These are phyloP conservation scores for Mycosphaerella sp. DNA, from an alignment of 2,329 filamentous ascomycete genomes.

Conservation along the genomic window DNA sequence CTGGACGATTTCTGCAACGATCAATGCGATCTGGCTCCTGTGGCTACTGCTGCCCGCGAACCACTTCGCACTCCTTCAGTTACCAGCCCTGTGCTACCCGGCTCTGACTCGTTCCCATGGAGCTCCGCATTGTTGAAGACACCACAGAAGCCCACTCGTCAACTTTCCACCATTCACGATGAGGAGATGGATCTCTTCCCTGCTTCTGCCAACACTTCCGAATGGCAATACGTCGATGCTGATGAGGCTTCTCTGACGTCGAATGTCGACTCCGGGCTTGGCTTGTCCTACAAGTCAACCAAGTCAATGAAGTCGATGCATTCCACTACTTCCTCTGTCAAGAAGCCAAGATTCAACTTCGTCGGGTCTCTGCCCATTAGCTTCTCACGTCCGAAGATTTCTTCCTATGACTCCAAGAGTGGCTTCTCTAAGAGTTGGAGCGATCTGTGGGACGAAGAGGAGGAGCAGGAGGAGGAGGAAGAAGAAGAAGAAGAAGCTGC, in stretches of 20 bases:
- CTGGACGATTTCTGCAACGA: constrained; percentile 90
- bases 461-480: constrained; percentile 57
- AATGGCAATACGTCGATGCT: constrained; percentile 67
- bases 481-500: constrained; percentile 35
- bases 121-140: constrained; percentile 78
- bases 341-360: constrained; percentile 66
- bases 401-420: constrained; percentile 26
- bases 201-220: constrained; percentile 60
- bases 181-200: constrained; percentile 83
- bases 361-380: constrained; percentile 64
- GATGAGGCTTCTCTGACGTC: constrained; percentile 79
- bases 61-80: constrained; percentile 93
- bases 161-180: constrained; percentile 78
- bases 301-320: constrained; percentile 35
- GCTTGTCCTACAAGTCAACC: constrained; percentile 72
- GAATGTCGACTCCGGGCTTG: constrained; percentile 74
- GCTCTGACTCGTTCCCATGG: constrained; percentile 83
- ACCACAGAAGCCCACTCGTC: constrained; percentile 64
- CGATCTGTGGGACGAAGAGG: constrained; percentile 95
- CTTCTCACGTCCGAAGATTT: constrained; percentile 58
- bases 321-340: constrained; percentile 42
- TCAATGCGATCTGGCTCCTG: constrained; percentile 58
- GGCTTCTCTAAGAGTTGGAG: constrained; percentile 97
- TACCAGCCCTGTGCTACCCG: constrained; percentile 74
- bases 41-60: constrained; percentile 78